Conservation (phyloP, 1,284 basidiomycete genomes). For the Leccinum subrobustum region DNA sequence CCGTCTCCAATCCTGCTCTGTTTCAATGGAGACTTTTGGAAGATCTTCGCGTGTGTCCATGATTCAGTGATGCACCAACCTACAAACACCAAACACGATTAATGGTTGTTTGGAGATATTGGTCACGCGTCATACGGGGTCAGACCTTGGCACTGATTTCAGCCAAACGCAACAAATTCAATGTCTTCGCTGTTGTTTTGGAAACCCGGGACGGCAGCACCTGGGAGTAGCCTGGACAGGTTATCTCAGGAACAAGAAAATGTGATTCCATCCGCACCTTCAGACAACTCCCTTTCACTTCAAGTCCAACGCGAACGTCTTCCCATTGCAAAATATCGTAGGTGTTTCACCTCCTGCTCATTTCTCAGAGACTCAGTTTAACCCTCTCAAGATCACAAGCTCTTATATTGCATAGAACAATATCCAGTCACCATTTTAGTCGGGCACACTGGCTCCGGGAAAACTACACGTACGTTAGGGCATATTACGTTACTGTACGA, state of each 20-base stretch:
- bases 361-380: neutral
- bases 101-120: slow-evolving; percentile 15
- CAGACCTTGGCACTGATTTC: neutral
- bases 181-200: slow-evolving; percentile 62
- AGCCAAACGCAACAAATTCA: neutral
- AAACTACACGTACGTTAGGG: slow-evolving; percentile 84
- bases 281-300: slow-evolving; percentile 58
- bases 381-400: slow-evolving; percentile 55
- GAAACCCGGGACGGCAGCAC: slow-evolving; percentile 83
- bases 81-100: neutral
- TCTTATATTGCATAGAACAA: slow-evolving; percentile 84
- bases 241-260: slow-evolving; percentile 73
- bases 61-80: neutral
- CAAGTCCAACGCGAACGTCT: slow-evolving; percentile 76
- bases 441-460: slow-evolving; percentile 96
- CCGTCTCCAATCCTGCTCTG: slow-evolving; percentile 59
- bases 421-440: slow-evolving; percentile 86
- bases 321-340: slow-evolving; percentile 88
- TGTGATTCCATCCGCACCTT: slow-evolving; percentile 63
- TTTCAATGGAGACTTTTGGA: slow-evolving; percentile 62
- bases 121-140: neutral
- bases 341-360: slow-evolving; percentile 26
- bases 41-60: slow-evolving; percentile 53
- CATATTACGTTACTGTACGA: neutral
- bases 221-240: slow-evolving; percentile 87